phyloP scores from a whole-genome alignment of 345 rosid genomes.

The Salix viminalis region DNA sequence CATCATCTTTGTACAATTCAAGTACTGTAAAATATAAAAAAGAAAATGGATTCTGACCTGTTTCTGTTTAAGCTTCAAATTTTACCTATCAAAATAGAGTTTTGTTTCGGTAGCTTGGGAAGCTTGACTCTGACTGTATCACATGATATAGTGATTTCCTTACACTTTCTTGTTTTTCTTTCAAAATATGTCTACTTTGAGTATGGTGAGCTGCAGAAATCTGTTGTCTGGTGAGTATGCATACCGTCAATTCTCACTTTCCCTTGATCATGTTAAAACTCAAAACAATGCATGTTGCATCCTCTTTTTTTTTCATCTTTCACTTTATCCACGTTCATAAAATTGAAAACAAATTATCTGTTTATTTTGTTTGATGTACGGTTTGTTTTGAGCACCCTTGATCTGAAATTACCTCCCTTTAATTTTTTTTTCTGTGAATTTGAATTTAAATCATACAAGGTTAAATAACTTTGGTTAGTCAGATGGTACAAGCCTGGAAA shows the following conservation, averaged over 20 bases:
- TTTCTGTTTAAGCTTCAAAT: neutral
- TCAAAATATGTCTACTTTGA: constrained; percentile 36
- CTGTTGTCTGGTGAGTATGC: constrained; percentile 76
- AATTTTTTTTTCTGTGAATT: neutral
- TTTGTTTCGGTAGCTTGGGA: too few relatives aligned
- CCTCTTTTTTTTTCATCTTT: neutral
- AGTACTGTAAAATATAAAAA: too few relatives aligned
- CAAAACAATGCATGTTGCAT: constrained; percentile 71
- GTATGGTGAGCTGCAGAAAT: constrained; percentile 65
- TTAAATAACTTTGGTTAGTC: too few relatives aligned
- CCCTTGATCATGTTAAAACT: constrained; percentile 81
- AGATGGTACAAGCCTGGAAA: neutral
- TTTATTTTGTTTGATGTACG: neutral
- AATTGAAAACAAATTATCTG: neutral
- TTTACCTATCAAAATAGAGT: too few relatives aligned
- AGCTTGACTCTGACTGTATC: too few relatives aligned
- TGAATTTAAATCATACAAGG: neutral
- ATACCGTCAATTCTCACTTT: constrained; percentile 65
- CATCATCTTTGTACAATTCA: too few relatives aligned
- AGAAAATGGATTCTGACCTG: too few relatives aligned
- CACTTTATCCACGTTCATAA: constrained; percentile 17
- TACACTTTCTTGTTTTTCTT: constrained; percentile 10
- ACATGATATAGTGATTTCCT: too few relatives aligned
- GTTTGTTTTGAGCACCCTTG: constrained; percentile 32
- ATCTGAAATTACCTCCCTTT: constrained; percentile 19